phyloP scores from a whole-genome alignment of 257 asterid genomes.

The Nicotiana tomentosiformis region DNA sequence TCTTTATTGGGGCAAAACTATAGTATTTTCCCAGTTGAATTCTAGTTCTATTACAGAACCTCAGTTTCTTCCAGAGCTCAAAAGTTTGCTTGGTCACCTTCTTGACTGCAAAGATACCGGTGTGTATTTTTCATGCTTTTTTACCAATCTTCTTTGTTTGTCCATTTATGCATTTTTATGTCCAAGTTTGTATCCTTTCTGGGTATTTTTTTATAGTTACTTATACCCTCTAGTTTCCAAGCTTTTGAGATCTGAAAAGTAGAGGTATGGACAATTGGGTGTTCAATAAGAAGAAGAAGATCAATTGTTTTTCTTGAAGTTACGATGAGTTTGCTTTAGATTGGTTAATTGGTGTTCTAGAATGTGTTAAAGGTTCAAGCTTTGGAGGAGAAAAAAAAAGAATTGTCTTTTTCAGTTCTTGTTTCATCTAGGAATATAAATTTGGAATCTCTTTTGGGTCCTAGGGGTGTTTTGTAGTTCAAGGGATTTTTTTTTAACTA shows the following conservation, averaged over 20 bases:
- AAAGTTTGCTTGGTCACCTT: background rate
- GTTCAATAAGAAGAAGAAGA: constrained; percentile 8
- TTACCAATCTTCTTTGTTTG: background rate
- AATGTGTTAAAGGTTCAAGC: constrained; percentile 24
- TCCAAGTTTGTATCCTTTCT: background rate
- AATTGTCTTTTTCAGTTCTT: background rate
- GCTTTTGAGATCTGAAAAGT: constrained; percentile 58
- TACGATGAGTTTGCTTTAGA: constrained; percentile 18
- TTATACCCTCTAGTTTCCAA: constrained; percentile 18
- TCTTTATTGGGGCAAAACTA: constrained; percentile 16
- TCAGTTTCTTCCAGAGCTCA: background rate
- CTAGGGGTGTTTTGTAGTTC: constrained; percentile 7
- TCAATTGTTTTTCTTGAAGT: background rate
- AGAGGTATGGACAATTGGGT: constrained; percentile 14
- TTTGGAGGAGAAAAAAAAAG: background rate
- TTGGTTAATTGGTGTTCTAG: constrained; percentile 13
- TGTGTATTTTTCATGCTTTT: constrained; percentile 25
- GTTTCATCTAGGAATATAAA: constrained; percentile 9
- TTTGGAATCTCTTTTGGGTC: constrained; percentile 13
- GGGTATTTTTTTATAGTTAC: constrained; percentile 27
- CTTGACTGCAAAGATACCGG: constrained; percentile 24
- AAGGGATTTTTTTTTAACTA: background rate
- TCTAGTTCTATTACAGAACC: constrained; percentile 3
- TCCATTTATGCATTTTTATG: background rate
- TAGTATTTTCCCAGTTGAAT: background rate